Evolutionary conservation across 495 filamentous ascomycete genomes (phyloP), one percentile per base, ranked within the genome.

Genomic region (Trichoderma parareesei): DNA sequence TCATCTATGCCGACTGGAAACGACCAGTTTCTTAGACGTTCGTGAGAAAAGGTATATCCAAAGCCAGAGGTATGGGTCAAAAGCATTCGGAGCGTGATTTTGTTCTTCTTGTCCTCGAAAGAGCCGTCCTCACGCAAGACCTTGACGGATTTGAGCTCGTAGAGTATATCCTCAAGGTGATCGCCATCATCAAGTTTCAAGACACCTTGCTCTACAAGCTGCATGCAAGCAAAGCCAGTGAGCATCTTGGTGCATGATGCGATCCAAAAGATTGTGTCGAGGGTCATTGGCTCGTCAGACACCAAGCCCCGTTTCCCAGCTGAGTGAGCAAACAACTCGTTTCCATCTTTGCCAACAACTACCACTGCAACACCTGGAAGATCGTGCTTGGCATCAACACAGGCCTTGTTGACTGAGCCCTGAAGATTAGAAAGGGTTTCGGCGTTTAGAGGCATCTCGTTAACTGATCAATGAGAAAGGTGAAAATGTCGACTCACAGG

Each of bases 41-140:
- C 74, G 65, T 86, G 81, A 67, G 82, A 82, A 69, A 87, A 85
- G 6, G 76, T 70, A 59, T 84, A 84, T 4, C 73, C 74, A 43
- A 83, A 81, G 3, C 81, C 79, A 67, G 81, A 75, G 35, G 84
- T 87, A 74, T 88, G 87, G 27, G 68, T 77, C 38, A 89, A 68
- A 9, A 88, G 69, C 85, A 88, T 88, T 60, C 85, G 73, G 60
- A 89, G 68, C 0, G 86, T 88, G 60, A 88, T 87, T 0, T 75
- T 73, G 4, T 69, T 75, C 61, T 82, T 78, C 70, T 85, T 85
- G 20, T 80, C 76, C 33, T 78, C 78, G 38, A 84, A 69, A 16
- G 72, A 75, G 3, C 79, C 80, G 64, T 82, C 74, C 33, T 73
- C 68, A 42, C 69, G 68, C n/a, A 85, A 64, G 0, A 85, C 79